These are phyloP conservation scores for Hypoxylon trugodes DNA, from an alignment of 495 filamentous ascomycete species.

Conservation along the genomic window DNA sequence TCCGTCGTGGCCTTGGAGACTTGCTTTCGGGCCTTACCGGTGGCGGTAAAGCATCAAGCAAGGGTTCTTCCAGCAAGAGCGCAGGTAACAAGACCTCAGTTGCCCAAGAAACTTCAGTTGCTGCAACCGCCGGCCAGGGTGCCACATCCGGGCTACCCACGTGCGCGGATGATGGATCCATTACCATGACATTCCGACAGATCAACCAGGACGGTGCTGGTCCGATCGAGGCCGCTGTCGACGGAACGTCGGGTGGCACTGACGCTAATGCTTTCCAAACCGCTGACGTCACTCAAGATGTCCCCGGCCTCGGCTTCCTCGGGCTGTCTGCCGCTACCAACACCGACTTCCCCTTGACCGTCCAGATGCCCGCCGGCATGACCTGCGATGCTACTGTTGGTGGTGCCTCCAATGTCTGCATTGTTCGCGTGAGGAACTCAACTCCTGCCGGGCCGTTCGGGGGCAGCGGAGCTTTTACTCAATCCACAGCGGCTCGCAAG, in stretches of 20 bases:
- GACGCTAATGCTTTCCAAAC: conserved; percentile 61
- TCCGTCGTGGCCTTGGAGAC: conserved; percentile 19
- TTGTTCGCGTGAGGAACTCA: conserved; percentile 64
- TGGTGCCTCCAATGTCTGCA: conserved; percentile 63
- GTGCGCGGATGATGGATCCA: conserved; percentile 60
- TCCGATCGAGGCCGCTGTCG: conserved; percentile 56
- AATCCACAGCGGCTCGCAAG: conserved; percentile 57
- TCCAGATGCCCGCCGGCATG: conserved; percentile 69
- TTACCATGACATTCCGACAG: conserved; percentile 63
- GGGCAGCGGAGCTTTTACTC: conserved; percentile 62
- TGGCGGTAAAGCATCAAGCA: too few species aligned
- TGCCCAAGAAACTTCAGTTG: conserved; percentile 53
- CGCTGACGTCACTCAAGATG: conserved; percentile 64
- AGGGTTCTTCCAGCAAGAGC: conserved; percentile 11
- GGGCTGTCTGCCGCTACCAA: conserved; percentile 59
- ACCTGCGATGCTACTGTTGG: conserved; percentile 64
- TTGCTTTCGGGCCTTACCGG: conserved; percentile 32
- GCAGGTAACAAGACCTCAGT: conserved; percentile 49
- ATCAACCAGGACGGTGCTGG: conserved; percentile 65
- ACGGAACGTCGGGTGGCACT: conserved; percentile 64
- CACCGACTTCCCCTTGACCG: conserved; percentile 63
- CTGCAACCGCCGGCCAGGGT: conserved; percentile 52
- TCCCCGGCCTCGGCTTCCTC: conserved; percentile 61
- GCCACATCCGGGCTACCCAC: conserved; percentile 59
- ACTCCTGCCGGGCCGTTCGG: conserved; percentile 69